Percentiles rank a stretch among this genome's conserved stretches.
Conservation (phyloP, 179 eudicot genomes). For the Heliamphora pulchella region DNA sequence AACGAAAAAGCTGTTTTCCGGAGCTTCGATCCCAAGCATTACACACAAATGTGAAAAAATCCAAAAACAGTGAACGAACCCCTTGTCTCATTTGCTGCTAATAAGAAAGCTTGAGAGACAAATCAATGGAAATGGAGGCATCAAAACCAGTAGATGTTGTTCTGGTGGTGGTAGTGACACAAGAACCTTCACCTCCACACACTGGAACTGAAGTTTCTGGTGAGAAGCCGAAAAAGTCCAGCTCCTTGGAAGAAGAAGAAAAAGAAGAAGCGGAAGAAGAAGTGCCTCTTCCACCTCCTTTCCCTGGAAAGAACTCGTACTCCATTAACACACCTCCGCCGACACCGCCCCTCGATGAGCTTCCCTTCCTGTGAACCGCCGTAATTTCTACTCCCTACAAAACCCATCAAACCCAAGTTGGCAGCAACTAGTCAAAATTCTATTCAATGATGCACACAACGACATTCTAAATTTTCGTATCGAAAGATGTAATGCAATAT, state of each 20-base stretch:
- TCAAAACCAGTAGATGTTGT: conserved; percentile 14
- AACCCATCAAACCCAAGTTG: too few relatives aligned
- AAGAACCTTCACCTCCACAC: conserved; percentile 21
- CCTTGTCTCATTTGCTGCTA: background rate
- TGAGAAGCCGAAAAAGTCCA: conserved; percentile 23
- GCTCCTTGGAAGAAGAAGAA: conserved; percentile 15
- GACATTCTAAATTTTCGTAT: too few relatives aligned
- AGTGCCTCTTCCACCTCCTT: conserved; percentile 11
- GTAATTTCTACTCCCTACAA: conserved; percentile 28
- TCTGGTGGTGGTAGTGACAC: conserved; percentile 28
- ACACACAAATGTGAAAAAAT: background rate
- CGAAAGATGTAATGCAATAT: too few relatives aligned
- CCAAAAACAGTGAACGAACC: background rate
- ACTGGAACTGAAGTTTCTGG: conserved; percentile 18
- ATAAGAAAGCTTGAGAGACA: conserved; percentile 58
- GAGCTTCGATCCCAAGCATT: background rate
- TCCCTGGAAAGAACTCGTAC: conserved; percentile 54
- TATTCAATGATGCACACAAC: too few relatives aligned
- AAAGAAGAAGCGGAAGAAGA: too few relatives aligned
- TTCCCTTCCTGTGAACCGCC: conserved; percentile 41
- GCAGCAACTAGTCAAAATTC: too few relatives aligned
- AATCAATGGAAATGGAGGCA: conserved; percentile 37
- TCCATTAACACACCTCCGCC: conserved; percentile 39
- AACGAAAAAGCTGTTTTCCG: conserved; percentile 1
- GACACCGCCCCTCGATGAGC: conserved; percentile 5